Evolutionary conservation across 1,139 yeast species (phyloP).

Genomic region (Candida sojae): DNA sequence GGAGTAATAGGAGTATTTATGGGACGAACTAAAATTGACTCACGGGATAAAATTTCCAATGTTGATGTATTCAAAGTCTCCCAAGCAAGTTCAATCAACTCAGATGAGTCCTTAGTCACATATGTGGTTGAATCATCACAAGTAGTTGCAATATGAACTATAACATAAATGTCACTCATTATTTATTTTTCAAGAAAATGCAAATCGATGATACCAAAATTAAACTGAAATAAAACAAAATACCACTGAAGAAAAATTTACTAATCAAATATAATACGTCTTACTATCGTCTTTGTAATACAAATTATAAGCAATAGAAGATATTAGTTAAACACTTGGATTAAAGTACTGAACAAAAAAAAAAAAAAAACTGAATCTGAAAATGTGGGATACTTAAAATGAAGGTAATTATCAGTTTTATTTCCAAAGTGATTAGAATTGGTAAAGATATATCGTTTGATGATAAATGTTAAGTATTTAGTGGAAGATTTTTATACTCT

Average conservation of each 20-base stretch:
- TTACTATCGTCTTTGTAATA: neutral
- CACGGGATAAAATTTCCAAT: conserved; percentile 36
- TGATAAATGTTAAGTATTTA: too few species aligned
- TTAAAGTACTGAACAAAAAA: neutral
- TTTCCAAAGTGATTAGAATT: neutral
- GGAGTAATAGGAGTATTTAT: conserved; percentile 69
- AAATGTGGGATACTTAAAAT: neutral
- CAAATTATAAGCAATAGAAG: neutral
- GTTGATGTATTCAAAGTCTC: conserved; percentile 41
- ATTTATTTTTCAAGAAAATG: neutral
- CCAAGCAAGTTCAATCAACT: conserved; percentile 72
- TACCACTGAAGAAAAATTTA: neutral
- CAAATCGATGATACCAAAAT: neutral
- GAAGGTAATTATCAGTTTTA: neutral
- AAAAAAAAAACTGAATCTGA: neutral
- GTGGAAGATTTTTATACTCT: too few species aligned
- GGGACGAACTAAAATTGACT: conserved; percentile 59
- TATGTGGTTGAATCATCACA: conserved; percentile 65
- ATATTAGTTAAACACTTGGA: neutral
- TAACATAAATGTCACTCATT: conserved; percentile 65
- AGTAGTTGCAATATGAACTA: conserved; percentile 64
- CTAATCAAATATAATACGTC: neutral
- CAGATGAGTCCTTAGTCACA: conserved; percentile 64
- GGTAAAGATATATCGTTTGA: too few species aligned
- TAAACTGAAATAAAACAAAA: neutral